Conservation (phyloP, 176 grass and related monocot species). For the Oryza meridionalis region DNA sequence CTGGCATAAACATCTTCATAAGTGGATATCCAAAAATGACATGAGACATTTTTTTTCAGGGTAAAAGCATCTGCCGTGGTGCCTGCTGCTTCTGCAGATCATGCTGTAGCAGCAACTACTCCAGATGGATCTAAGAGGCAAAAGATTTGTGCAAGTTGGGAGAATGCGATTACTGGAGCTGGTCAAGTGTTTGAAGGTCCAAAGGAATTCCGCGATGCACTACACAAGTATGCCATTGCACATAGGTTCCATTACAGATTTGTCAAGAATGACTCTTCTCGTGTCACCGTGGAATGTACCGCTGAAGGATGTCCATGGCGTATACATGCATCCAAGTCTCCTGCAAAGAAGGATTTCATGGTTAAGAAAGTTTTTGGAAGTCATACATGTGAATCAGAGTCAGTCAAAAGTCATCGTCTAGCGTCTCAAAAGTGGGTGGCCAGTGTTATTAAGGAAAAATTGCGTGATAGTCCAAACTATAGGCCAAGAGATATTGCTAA, state of each 20-base stretch:
- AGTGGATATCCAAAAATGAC: conserved; percentile 15
- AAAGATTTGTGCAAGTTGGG: conserved; percentile 65
- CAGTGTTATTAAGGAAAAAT: conserved; percentile 80
- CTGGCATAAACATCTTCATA: conserved; percentile 17
- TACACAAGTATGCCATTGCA: conserved; percentile 77
- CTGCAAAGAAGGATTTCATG: conserved; percentile 62
- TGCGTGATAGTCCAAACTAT: conserved; percentile 68
- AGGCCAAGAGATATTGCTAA: conserved; percentile 77
- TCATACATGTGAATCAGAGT: conserved; percentile 70
- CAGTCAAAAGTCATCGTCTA: conserved; percentile 57
- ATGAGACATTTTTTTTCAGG: conserved; percentile 47
- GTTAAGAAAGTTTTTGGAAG: conserved; percentile 74
- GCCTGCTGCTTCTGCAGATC: conserved; percentile 47
- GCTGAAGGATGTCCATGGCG: conserved; percentile 63
- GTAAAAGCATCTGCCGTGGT: conserved; percentile 55
- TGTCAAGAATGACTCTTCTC: conserved; percentile 71
- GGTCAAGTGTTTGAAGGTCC: conserved; percentile 73
- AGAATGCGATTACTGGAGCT: conserved; percentile 61
- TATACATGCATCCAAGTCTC: conserved; percentile 69
- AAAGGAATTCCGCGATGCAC: conserved; percentile 73
- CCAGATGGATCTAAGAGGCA: conserved; percentile 54
- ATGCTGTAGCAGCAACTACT: conserved; percentile 39
- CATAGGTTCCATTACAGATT: conserved; percentile 79
- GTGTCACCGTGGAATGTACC: conserved; percentile 70
- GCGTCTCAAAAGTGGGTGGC: conserved; percentile 77